Evolutionary conservation across 1,284 basidiomycete species (phyloP).

Genomic region (Fistulinella staudtii): DNA sequence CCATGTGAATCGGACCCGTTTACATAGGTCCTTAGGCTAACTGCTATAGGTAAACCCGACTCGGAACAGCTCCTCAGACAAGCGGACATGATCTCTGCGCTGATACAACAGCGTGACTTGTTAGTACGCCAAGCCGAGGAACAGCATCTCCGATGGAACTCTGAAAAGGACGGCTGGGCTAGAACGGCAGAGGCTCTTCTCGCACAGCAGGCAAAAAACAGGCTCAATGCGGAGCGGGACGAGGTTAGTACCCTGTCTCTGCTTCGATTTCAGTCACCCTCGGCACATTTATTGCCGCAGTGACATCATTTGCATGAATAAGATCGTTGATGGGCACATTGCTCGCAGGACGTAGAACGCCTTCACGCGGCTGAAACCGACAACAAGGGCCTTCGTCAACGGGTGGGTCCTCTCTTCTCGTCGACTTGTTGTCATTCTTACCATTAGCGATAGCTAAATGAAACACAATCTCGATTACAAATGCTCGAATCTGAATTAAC

Average conservation of each 20-base stretch:
- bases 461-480: conserved; percentile 38
- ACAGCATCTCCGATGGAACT: conserved; percentile 54
- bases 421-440: conserved; percentile 6
- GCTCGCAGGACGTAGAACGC: conserved; percentile 48
- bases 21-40: conserved; percentile 50
- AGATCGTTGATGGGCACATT: too few relatives aligned
- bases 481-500: conserved; percentile 42
- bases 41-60: conserved; percentile 36
- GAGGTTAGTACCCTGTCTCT: conserved; percentile 40
- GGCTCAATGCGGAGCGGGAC: conserved; percentile 34
- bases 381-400: conserved; percentile 51
- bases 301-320: neutral
- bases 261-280: neutral
- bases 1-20: conserved; percentile 5
- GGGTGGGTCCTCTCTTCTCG: conserved; percentile 35
- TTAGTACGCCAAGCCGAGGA: conserved; percentile 48
- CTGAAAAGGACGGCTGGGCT: conserved; percentile 57
- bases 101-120: conserved; percentile 57
- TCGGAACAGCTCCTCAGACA: conserved; percentile 53
- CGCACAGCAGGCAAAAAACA: conserved; percentile 40
- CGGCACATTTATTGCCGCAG: neutral
- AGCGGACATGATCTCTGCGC: conserved; percentile 53
- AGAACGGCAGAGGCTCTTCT: conserved; percentile 62
- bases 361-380: conserved; percentile 48
- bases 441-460: conserved; percentile 34